A percentile compares a stretch with the other conserved stretches of the same genome.
phyloP scores from a whole-genome alignment of 2,329 filamentous ascomycete species.

The Cercospora berteroae region DNA sequence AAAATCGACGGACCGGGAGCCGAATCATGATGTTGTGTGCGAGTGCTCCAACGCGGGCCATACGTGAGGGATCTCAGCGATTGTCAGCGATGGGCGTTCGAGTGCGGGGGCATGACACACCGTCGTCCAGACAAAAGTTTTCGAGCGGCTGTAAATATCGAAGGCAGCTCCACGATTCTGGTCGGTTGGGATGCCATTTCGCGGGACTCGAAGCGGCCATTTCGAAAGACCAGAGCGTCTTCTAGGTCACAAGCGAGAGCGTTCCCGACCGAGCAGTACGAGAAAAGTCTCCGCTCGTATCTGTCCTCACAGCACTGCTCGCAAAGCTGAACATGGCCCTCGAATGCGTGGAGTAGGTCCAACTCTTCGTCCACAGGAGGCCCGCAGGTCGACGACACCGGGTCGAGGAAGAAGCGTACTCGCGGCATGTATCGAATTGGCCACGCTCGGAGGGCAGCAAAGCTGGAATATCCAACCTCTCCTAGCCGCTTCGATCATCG shows the following conservation, averaged over 20 bases:
- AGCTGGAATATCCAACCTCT: neutral
- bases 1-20: neutral
- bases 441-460: neutral
- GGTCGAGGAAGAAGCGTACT: neutral
- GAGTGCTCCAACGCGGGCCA: neutral
- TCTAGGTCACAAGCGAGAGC: neutral
- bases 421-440: neutral
- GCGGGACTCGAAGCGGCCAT: neutral
- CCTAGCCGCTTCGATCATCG: neutral
- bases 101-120: neutral
- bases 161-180: neutral
- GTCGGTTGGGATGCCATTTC: neutral
- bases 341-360: neutral
- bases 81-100: neutral
- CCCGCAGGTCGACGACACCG: neutral
- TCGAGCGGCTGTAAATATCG: neutral
- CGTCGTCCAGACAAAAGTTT: neutral
- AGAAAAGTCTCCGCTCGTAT: neutral
- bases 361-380: neutral
- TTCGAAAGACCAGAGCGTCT: neutral
- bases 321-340: neutral
- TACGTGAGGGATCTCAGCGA: neutral
- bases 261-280: neutral
- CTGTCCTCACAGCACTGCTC: neutral
- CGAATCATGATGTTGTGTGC: neutral